A percentile compares a stretch with the other conserved stretches of the same genome.
These are phyloP conservation scores for Trypanosoma mega DNA, from an alignment of 208 protist species.

Conservation along the genomic window DNA sequence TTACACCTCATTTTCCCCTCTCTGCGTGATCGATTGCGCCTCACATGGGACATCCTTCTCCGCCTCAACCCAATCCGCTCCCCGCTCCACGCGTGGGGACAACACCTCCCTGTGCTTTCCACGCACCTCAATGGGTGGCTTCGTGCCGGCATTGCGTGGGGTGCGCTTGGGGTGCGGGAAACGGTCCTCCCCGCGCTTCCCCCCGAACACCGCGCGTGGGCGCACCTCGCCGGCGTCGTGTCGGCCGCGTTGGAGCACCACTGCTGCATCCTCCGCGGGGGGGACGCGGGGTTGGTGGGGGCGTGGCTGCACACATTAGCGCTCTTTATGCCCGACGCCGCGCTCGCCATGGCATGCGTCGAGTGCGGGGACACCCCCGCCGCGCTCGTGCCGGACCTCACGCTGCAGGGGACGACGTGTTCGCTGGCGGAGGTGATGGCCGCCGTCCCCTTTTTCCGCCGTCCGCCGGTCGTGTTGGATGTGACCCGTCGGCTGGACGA, in stretches of 20 bases:
- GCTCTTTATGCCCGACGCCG: slow-evolving; percentile 6
- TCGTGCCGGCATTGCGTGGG: slow-evolving; percentile 1
- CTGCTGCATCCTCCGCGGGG: slow-evolving; percentile 3
- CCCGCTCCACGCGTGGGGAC: neutral
- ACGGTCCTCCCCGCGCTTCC: neutral
- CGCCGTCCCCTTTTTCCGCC: slow-evolving; percentile 2
- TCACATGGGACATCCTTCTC: too few species aligned
- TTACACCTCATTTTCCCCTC: too few species aligned
- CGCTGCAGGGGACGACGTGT: slow-evolving; percentile 8
- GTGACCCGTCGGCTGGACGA: slow-evolving; percentile 2
- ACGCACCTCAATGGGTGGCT: slow-evolving; percentile 7
- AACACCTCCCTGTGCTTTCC: neutral
- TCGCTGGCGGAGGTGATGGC: neutral
- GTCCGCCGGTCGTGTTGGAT: slow-evolving; percentile 7
- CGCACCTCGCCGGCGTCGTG: neutral
- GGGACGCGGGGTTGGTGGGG: neutral
- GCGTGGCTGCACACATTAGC: slow-evolving; percentile 9
- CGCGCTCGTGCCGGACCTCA: slow-evolving; percentile 2
- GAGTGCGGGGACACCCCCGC: neutral
- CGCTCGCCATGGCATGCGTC: neutral
- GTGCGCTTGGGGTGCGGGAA: neutral
- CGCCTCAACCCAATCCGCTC: too few species aligned
- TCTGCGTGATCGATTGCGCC: too few species aligned
- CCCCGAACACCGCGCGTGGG: neutral
- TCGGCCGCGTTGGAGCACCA: slow-evolving; percentile 9